Evolutionary conservation across 2,329 filamentous ascomycete genomes (phyloP), one percentile per base, ranked within the genome.

Genomic region (Elsinoe necatrix): DNA sequence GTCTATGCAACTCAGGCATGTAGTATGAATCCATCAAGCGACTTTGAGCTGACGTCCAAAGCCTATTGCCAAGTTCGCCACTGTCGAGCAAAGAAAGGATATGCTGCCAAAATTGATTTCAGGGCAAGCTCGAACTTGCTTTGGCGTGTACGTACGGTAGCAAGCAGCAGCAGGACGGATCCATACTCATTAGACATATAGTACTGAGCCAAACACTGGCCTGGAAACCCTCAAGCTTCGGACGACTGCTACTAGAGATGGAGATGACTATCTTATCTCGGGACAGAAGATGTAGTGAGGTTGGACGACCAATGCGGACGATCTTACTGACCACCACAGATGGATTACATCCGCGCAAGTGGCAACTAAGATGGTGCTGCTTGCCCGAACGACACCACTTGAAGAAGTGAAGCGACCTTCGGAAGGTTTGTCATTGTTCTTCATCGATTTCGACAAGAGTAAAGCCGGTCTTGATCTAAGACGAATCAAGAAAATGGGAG

Each of bases 261-360:
- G 80, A 0, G 73, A 79, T 12, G 80, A 79, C 0, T 95, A 91
- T 67, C 75, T 72, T 1, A 77, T 95, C 9, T 81, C 81, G 0
- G 88, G 89, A 0, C 87, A 92, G 67, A 95, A 95, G 72, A 91
- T 92, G 54, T 56, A 23, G 21, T 39, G 16, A 12, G 4, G 4
- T n/a, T 31, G 14, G 34, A 21, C 18, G 4, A 31, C 27, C 39
- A 14, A 6, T 41, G 5, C 1, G 6, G n/a, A 18, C 8, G 4
- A 20, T 9, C 8, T 4, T 20, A 31, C 20, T 43, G 61, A 56
- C 12, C 48, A 11, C 25, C 9, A 58, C 48, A 68, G 68, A 56
- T 95, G 89, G 89, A 95, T 93, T 56, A 88, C 87, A 0, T 91
- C 83, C 55, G 89, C 89, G 0, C 87, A 95, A 67, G 85, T 92